Evolutionary conservation across 2,329 filamentous ascomycete species (phyloP).

Genomic region (Hyphodiscus sp.): DNA sequence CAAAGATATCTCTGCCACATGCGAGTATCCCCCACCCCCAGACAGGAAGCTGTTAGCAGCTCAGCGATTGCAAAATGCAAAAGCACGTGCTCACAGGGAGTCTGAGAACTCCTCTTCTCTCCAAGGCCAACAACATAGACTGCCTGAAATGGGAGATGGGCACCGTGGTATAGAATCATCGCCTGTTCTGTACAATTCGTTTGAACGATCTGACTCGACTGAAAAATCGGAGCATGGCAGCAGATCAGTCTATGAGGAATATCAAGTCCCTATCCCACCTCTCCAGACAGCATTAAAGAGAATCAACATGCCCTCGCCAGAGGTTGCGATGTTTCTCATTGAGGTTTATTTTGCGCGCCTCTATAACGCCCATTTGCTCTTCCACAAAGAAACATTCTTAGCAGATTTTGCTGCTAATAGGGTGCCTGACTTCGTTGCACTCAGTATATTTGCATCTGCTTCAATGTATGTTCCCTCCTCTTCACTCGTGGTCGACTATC

Average conservation of each 20-base stretch:
- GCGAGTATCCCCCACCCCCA: slow-evolving; percentile 17
- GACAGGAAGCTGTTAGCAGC: slow-evolving; percentile 17
- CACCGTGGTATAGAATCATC: background rate
- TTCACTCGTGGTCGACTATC: background rate
- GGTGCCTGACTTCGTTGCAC: slow-evolving; percentile 10
- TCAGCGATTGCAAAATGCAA: slow-evolving; percentile 15
- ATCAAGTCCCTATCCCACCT: background rate
- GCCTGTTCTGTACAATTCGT: background rate
- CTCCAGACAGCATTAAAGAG: background rate
- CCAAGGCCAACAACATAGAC: background rate
- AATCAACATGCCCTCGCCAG: slow-evolving; percentile 4
- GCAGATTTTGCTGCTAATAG: slow-evolving; percentile 10
- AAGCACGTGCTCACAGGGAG: slow-evolving; percentile 4
- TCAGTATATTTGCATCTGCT: slow-evolving; percentile 15
- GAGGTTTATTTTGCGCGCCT: slow-evolving; percentile 15
- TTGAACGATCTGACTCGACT: background rate
- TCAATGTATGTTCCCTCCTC: slow-evolving; percentile 10
- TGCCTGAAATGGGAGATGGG: background rate
- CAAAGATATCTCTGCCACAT: slow-evolving; percentile 11
- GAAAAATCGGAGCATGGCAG: background rate
- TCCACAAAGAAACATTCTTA: slow-evolving; percentile 13
- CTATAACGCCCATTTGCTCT: slow-evolving; percentile 9
- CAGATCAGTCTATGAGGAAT: background rate
- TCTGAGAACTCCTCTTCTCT: background rate
- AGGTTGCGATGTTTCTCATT: slow-evolving; percentile 12